phyloP scores from a whole-genome alignment of 306 rosid species.

The Medicago lupulina region DNA sequence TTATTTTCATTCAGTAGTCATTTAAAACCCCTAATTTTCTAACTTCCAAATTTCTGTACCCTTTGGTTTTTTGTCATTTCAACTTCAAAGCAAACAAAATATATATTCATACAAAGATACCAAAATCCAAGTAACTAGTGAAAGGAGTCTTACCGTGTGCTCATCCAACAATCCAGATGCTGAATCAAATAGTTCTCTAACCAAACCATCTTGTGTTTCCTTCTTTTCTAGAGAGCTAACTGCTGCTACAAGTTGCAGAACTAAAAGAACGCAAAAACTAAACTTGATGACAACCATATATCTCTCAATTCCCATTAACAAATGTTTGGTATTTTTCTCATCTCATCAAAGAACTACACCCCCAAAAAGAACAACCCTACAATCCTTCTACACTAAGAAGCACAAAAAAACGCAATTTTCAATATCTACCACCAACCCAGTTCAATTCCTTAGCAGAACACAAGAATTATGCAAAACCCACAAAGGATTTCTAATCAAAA shows the following conservation, averaged over 20 bases:
- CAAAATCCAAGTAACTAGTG: constrained; percentile 29
- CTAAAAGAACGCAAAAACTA: constrained; percentile 60
- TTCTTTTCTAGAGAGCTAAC: constrained; percentile 50
- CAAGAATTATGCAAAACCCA: constrained; percentile 46
- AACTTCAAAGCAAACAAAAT: constrained; percentile 24
- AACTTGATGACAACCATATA: constrained; percentile 62
- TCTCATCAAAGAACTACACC: constrained; percentile 63
- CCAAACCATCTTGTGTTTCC: constrained; percentile 56
- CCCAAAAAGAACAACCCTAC: constrained; percentile 47
- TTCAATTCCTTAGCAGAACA: constrained; percentile 42
- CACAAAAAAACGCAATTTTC: constrained; percentile 32
- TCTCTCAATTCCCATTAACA: constrained; percentile 54
- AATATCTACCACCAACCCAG: constrained; percentile 45
- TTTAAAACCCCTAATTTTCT: constrained; percentile 29
- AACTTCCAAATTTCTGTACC: neutral
- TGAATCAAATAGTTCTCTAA: constrained; percentile 66
- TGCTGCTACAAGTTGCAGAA: constrained; percentile 56
- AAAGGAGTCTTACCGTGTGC: constrained; percentile 64
- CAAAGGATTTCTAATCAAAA: constrained; percentile 42
- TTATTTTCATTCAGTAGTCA: neutral
- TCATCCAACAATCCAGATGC: constrained; percentile 61
- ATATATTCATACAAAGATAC: constrained; percentile 17
- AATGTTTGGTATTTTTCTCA: constrained; percentile 58
- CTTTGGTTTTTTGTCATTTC: neutral
- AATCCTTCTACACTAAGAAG: constrained; percentile 47